Base-by-base conservation (phyloP, 139 green algal species). In the Marvania coccoides region DNA sequence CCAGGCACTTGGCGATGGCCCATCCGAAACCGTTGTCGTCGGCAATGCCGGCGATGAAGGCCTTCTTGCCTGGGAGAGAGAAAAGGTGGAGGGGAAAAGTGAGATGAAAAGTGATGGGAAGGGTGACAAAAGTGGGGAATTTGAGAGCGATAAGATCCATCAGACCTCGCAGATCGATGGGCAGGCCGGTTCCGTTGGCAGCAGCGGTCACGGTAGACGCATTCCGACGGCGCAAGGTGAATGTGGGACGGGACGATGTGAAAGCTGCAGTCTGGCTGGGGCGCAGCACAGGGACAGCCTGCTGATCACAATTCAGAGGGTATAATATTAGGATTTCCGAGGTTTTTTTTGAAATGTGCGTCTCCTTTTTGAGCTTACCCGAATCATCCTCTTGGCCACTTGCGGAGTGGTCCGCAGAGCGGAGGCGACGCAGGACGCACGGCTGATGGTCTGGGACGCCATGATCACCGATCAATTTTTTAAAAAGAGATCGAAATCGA, bases 21-120 rank as follows among this genome's bases (percentile, higher is more conserved):
- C 90, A 97, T n/a, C 86, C 91, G 55, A 96, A 97, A 58, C 90
- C 90, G 82, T 98, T 86, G 80, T 99, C 94, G 65, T 99, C 94
- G 37, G 94, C 94, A 37, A 99, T 91, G 37, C 94, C 94, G 36
- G 94, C 94, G 37, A 99, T 93, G 82, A 99, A 99, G 0, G 91
- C 94, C 67, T 91, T 91, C 86, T 99, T 99, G 42, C 92, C 93
- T 95, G 82, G 57, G 64, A 39, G 29, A 30, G 40, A 38, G 40
- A 35, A 36, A 36, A 55, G n/a, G n/a, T n/a, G n/a, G 23, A 61
- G 34, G 9, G 26, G 12, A 4, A 48, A 31, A 58, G 46, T 9
- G 6, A 67, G 10, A 5, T 40, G 38, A 48, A 30, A 15, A 47
- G 37, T 9, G 39, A 19, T 19, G n/a, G n/a, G n/a, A 15, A 38